Conservation (phyloP, 2,329 filamentous ascomycete genomes). For the Calonectria henricotiae region DNA sequence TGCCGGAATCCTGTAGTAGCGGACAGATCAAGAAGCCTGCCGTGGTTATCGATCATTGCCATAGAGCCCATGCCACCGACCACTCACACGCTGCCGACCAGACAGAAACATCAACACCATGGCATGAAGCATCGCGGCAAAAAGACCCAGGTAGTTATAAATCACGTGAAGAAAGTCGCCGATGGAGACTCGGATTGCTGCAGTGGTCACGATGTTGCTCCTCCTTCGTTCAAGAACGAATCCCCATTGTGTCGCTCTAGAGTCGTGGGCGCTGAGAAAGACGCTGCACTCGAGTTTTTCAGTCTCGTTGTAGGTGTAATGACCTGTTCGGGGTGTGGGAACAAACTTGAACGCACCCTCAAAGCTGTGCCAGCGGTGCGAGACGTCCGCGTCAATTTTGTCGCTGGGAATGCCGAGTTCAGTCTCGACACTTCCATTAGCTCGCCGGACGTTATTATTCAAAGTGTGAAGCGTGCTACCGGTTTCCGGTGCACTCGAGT, state of each 20-base stretch:
- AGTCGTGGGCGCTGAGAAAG: background rate
- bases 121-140: background rate
- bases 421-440: conserved; percentile 49
- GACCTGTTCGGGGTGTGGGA: conserved; percentile 2
- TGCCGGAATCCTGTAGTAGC: background rate
- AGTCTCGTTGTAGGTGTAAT: background rate
- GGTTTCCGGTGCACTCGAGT: conserved; percentile 54
- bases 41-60: too few species aligned
- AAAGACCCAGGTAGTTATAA: background rate
- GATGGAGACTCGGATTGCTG: background rate
- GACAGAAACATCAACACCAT: background rate
- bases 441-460: conserved; percentile 52
- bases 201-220: background rate
- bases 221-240: background rate
- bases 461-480: conserved; percentile 49
- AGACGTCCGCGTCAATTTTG: conserved; percentile 58
- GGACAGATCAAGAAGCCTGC: background rate
- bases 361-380: background rate
- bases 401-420: conserved; percentile 59
- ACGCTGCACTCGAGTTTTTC: background rate
- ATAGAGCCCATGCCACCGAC: background rate
- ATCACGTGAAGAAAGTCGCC: too few species aligned
- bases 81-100: background rate
- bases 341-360: conserved; percentile 2
- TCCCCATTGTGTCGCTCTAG: background rate